Base-by-base conservation (phyloP, 768 basidiomycete genomes). In the Suillus americanus region DNA sequence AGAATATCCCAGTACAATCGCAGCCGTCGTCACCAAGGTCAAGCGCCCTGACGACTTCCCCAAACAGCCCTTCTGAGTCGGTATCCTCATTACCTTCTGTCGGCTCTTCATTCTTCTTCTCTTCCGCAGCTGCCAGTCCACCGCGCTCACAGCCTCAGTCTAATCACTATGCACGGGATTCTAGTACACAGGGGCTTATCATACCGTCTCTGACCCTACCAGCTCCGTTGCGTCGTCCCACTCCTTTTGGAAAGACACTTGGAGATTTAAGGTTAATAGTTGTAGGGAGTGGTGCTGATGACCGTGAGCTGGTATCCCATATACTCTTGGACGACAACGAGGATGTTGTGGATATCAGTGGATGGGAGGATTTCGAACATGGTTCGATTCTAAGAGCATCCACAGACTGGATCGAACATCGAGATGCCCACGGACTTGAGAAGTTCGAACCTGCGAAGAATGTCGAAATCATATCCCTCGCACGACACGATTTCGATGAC, bases 61-160 rank as follows among this genome's bases (percentile, higher is more conserved):
- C 87, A 48, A 82, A 85, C 70, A 89, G 89, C 70, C 89, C 84
- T 48, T 80, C 85, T 10, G 86, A 81, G 59, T 89, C 87, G 1
- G 77, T 86, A 46, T 91, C 90, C 1, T 91, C 90, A 6, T 79
- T 91, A 3, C 90, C 90, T 1, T 90, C 89, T 1, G 85, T 90
- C 14, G 84, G 86, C 20, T 90, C 88, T 2, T 89, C 88, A 1
- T 90, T 90, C 81, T 89, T 91, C 78, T 91, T 90, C 78, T 90
- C 89, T 38, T 91, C 89, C 12, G 87, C 84, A 0, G 88, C 88
- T 14, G 85, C 85, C 1, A 89, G 88, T 66, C 89, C 86, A 3
- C 86, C 84, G 0, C 87, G 85, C 56, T 76, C 79, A 0, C 81
- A 82, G 38, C 74, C 79, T 25, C 81, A 79, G 23, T 77, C 78